Base-by-base conservation (phyloP, 352 stramenopile genomes). In the Phytopythium boreale region DNA sequence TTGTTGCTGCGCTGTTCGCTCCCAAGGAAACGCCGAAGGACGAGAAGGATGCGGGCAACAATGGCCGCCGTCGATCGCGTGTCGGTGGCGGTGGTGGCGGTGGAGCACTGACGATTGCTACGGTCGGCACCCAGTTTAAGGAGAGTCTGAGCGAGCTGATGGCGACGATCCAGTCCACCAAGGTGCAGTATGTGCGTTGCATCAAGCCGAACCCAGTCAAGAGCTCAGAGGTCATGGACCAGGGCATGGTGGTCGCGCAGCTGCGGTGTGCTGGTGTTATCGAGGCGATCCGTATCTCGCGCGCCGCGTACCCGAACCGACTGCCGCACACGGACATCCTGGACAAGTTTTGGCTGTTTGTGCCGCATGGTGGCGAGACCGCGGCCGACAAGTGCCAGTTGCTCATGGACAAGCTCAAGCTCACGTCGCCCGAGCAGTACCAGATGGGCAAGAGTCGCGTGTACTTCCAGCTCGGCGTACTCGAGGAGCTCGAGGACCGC, bases 171-270 rank as follows among this genome's bases (percentile, higher is more conserved):
- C 88, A 97, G 27, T 77, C 87, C 52, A 99, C 96, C 7, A 92
- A 98, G 58, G 95, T 98, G 2, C 97, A 99, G 64, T 99, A 99
- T 66, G 96, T 99, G 41, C 89, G 97, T n/a, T 99, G 97, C 72
- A 97, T 99, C 63, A 99, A 99, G 73, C 97, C 98, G 2, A 99
- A 99, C 75, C 95, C 98, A 67, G 82, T 89, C 22, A 97, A 99
- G 58, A 97, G 97, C 67, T 66, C 83, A 2, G 64, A 68, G 5
- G 75, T 82, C 71, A 84, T 99, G 74, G 91, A 97, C 61, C 77
- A 97, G 51, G 82, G 87, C 19, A 92, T 98, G 77, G 87, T 98
- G 8, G 90, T 98, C 17, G 92, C 98, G 36, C 97, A 99, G 80
- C 69, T 99, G 17, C 84, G 90, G 20, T 99, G 99, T 69, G 96